Evolutionary conservation across 2,329 filamentous ascomycete species (phyloP).

Genomic region (Setomelanomma holmii): DNA sequence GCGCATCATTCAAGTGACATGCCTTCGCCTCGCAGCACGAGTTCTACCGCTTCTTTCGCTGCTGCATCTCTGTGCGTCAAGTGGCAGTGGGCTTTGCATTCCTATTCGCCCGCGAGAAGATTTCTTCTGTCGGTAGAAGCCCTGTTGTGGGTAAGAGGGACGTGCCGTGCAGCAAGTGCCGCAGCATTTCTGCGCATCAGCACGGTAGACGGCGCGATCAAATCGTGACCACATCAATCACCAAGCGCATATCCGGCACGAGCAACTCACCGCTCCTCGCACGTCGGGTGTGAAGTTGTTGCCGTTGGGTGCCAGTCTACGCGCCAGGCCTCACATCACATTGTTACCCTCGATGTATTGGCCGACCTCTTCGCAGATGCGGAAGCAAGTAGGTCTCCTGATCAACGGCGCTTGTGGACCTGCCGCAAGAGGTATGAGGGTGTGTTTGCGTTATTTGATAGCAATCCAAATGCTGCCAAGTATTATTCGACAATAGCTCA

Average conservation of each 20-base stretch:
- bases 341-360: background rate
- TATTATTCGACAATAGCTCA: background rate
- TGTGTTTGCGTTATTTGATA: background rate
- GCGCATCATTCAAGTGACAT: too few species aligned
- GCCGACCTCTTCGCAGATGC: background rate
- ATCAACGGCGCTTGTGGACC: conserved; percentile 5
- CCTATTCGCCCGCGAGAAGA: background rate
- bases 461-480: background rate
- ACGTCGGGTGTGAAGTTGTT: background rate
- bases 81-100: background rate
- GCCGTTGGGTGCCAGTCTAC: conserved; percentile 1
- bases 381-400: conserved; percentile 4
- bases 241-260: conserved; percentile 1
- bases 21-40: background rate
- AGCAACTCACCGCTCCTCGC: conserved; percentile 4
- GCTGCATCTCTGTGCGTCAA: background rate
- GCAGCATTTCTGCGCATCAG: background rate
- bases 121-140: background rate
- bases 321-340: conserved; percentile 5
- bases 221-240: background rate
- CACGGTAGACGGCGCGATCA: background rate
- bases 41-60: background rate
- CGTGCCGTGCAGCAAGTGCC: conserved; percentile 2
- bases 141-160: background rate
- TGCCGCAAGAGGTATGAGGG: background rate